phyloP scores from a whole-genome alignment of 2,329 filamentous ascomycete species.

The Talaromyces sp. region DNA sequence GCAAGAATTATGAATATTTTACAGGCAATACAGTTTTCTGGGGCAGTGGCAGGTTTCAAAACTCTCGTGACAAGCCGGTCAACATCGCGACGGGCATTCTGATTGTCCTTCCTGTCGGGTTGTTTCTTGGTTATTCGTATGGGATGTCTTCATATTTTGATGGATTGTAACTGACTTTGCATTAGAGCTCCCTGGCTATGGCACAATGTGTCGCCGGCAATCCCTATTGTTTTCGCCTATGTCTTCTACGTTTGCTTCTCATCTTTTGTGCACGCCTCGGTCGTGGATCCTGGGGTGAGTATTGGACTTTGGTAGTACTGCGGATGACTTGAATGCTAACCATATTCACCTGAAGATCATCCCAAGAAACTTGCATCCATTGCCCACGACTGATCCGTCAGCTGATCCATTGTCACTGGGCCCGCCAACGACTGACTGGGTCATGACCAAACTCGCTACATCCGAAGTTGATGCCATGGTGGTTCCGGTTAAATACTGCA shows the following conservation, averaged over 20 bases:
- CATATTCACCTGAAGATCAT: constrained; percentile 61
- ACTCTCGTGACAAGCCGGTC: constrained; percentile 78
- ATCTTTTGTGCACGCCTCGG: constrained; percentile 88
- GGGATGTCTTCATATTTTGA: constrained; percentile 23
- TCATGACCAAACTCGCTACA: constrained; percentile 76
- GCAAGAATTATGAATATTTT: constrained; percentile 87
- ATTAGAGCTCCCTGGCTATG: constrained; percentile 71
- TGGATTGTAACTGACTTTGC: constrained; percentile 13
- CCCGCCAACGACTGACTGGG: constrained; percentile 89
- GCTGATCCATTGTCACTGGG: constrained; percentile 77
- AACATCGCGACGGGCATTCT: constrained; percentile 81
- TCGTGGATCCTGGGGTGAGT: constrained; percentile 87
- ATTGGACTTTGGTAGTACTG: not conserved
- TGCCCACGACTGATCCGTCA: constrained; percentile 68
- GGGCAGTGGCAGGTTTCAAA: constrained; percentile 77
- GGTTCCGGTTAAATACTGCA: constrained; percentile 96
- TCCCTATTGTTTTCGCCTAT: constrained; percentile 87
- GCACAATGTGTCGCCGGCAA: constrained; percentile 77
- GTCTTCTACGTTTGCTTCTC: constrained; percentile 86
- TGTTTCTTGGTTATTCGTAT: constrained; percentile 80
- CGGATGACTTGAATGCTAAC: constrained; percentile 8
- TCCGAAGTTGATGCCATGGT: constrained; percentile 82
- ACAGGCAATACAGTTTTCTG: constrained; percentile 90
- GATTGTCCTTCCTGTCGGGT: constrained; percentile 67
- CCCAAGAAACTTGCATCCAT: constrained; percentile 83